phyloP scores from a whole-genome alignment of 768 basidiomycete species.

The Mycena venus region DNA sequence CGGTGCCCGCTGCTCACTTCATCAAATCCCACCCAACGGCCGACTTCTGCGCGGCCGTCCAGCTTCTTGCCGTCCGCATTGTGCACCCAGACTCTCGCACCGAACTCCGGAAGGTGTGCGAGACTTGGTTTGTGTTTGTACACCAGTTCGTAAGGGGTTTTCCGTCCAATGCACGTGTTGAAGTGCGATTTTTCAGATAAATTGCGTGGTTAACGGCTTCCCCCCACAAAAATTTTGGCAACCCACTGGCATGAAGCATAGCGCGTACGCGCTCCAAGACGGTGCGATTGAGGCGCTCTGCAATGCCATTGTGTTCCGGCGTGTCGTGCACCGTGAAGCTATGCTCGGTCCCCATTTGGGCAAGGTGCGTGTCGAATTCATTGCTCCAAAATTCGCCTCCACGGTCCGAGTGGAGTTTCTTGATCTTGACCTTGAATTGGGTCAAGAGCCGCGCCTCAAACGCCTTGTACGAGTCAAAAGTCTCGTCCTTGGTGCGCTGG shows the following conservation, averaged over 20 bases:
- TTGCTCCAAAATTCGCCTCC: slow-evolving; percentile 49
- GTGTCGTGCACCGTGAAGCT: slow-evolving; percentile 44
- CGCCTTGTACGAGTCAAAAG: slow-evolving; percentile 38
- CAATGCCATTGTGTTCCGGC: slow-evolving; percentile 53
- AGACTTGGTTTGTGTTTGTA: slow-evolving; percentile 40
- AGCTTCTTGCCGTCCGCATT: slow-evolving; percentile 40
- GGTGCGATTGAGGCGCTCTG: slow-evolving; percentile 50
- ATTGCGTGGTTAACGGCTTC: slow-evolving; percentile 42
- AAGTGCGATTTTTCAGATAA: no score
- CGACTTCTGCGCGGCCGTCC: slow-evolving; percentile 38
- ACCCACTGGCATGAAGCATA: slow-evolving; percentile 40
- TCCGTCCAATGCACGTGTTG: slow-evolving; percentile 36
- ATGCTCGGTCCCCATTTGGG: no score
- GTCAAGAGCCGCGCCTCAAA: slow-evolving; percentile 42
- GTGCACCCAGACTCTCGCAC: slow-evolving; percentile 40
- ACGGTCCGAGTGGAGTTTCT: slow-evolving; percentile 43
- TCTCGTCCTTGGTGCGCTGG: slow-evolving; percentile 45
- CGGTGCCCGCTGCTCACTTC: slow-evolving; percentile 45
- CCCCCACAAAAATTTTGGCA: slow-evolving; percentile 50
- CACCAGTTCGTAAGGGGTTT: slow-evolving; percentile 39
- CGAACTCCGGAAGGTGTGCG: slow-evolving; percentile 35
- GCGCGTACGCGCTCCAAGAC: slow-evolving; percentile 46
- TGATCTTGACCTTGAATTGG: slow-evolving; percentile 42
- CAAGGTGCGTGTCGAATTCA: no score
- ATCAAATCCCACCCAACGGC: slow-evolving; percentile 53